Base-by-base conservation (phyloP, 192 early-diverging fungal genomes). In the Linnemannia schmuckeri region DNA sequence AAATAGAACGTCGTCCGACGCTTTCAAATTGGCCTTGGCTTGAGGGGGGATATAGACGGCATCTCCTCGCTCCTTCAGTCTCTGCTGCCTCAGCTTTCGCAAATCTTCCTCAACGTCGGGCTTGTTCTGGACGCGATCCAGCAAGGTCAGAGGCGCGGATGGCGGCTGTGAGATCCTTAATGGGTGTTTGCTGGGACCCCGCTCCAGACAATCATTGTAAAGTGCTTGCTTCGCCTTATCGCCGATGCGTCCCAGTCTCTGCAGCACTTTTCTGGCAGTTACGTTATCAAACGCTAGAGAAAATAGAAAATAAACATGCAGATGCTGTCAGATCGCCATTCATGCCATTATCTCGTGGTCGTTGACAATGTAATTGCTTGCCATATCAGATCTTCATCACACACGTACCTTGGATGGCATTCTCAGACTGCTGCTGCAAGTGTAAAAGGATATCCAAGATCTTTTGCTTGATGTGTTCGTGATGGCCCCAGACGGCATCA, bases 101-200 rank as follows among this genome's bases (percentile, higher is more conserved):
- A 82, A 57, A 35, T 82, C 74, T 17, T 82, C 71, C 27, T 82
- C 80, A 10, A 76, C 52, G 6, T 76, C 71, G 12, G 80, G 80
- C n/a, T 69, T 76, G 17, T 75, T 44, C 57, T 76, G 74, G 27
- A 76, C 74, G 42, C 74, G 73, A 41, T 74, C 74, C 41, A 81
- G 74, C 54, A 81, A 78, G 46, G 77, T 46, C 13, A 46, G 37
- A 6, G 76, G 24, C n/a, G 66, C 24, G 44, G 20, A 78, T 73
- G 35, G 72, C 40, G 44, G 72, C 72, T 47, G 72, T 27, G 44
- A 73, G 72, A 47, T 73, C n/a, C 18, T 73, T 30, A 73, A 46
- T 73, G 72, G 72, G n/a, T 44, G 22, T 73, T 73, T 20, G 72
- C 72, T 73, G n/a, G 72, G 72, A 47, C 72, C 72, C 44, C 3